Percentiles rank a stretch among this genome's conserved stretches.
These are phyloP conservation scores for Tephrocybe sp. DNA, from an alignment of 768 basidiomycete species.

Conservation along the genomic window DNA sequence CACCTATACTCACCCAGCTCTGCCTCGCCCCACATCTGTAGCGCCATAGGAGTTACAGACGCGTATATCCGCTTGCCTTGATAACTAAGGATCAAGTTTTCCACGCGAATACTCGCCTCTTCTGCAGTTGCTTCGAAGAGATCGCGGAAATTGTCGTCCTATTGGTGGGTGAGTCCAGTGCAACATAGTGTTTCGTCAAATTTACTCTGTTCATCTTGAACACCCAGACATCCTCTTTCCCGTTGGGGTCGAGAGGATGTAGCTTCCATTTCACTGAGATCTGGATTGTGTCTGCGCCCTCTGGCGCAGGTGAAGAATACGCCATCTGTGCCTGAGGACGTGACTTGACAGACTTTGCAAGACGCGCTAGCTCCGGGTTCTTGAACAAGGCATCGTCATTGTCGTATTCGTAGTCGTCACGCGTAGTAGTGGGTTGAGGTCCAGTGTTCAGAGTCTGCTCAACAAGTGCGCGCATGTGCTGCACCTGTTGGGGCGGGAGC, in stretches of 20 bases:
- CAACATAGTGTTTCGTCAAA: background rate
- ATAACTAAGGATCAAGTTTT: slow-evolving; percentile 60
- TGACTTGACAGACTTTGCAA: slow-evolving; percentile 38
- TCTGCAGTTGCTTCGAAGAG: slow-evolving; percentile 71
- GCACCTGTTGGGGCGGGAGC: slow-evolving; percentile 51
- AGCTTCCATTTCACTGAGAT: slow-evolving; percentile 64
- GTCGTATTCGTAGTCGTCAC: slow-evolving; percentile 20
- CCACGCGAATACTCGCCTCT: slow-evolving; percentile 46
- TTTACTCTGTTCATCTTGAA: slow-evolving; percentile 63
- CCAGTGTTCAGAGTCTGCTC: slow-evolving; percentile 51
- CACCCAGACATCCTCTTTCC: slow-evolving; percentile 39
- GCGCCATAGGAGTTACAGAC: slow-evolving; percentile 63
- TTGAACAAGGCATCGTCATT: slow-evolving; percentile 49
- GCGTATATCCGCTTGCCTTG: slow-evolving; percentile 65
- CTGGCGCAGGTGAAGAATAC: slow-evolving; percentile 29
- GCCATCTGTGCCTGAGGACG: slow-evolving; percentile 22
- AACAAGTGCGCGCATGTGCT: slow-evolving; percentile 58
- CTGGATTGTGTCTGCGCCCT: slow-evolving; percentile 37
- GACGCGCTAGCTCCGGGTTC: slow-evolving; percentile 63
- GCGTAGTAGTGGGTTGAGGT: slow-evolving; percentile 35
- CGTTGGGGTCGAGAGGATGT: slow-evolving; percentile 54
- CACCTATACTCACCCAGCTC: slow-evolving; percentile 51
- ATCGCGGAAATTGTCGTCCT: slow-evolving; percentile 62
- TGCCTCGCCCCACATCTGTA: slow-evolving; percentile 68
- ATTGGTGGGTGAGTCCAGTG: slow-evolving; percentile 24